These are phyloP conservation scores for Nyctanthes arbortristis DNA, from an alignment of 257 asterid genomes.

Conservation along the genomic window DNA sequence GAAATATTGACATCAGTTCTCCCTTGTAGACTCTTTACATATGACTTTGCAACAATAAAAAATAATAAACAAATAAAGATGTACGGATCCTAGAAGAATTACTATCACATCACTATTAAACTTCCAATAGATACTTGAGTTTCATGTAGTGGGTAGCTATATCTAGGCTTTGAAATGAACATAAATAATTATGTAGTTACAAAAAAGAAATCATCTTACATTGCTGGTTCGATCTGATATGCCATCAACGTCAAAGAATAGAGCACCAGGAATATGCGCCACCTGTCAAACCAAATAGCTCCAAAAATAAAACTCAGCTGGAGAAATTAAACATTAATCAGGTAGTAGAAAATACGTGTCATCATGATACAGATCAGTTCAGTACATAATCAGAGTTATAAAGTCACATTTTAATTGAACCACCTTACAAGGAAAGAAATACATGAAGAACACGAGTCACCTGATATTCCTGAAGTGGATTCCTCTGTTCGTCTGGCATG, in stretches of 20 bases:
- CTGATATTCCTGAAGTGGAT: conserved; percentile 98
- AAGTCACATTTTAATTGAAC: background rate
- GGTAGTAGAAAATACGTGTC: background rate
- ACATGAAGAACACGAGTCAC: conserved; percentile 33
- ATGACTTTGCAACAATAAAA: background rate
- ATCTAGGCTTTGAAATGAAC: background rate
- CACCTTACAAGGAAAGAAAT: conserved; percentile 6
- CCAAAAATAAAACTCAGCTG: background rate
- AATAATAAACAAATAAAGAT: background rate
- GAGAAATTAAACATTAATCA: background rate
- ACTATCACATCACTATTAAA: background rate
- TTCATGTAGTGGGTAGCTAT: background rate
- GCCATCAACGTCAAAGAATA: conserved; percentile 55
- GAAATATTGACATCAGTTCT: background rate
- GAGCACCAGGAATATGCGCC: conserved; percentile 60
- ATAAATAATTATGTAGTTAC: background rate
- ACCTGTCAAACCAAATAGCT: conserved; percentile 33
- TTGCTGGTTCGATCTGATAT: conserved; percentile 44
- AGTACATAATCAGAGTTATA: background rate
- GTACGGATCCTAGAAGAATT: background rate
- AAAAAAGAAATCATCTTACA: conserved; percentile 33
- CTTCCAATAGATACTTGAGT: background rate
- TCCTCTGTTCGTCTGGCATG: conserved; percentile 98
- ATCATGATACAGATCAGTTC: background rate
- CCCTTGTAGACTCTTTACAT: background rate